phyloP scores from a whole-genome alignment of 2,329 filamentous ascomycete genomes.

The Ascomycota sp. region DNA sequence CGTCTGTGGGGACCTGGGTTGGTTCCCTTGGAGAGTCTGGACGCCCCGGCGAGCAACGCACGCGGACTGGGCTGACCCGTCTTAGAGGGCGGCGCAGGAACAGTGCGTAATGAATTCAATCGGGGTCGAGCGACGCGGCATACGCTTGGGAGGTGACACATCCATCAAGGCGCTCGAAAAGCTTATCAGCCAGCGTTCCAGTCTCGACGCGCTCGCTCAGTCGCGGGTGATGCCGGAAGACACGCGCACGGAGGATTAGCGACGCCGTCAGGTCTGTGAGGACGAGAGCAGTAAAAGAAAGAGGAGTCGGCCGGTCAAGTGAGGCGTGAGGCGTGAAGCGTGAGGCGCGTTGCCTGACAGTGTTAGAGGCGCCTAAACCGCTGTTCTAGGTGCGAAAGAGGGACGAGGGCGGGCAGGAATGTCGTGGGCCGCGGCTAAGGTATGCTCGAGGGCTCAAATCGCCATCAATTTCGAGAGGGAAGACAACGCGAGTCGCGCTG shows the following conservation, averaged over 20 bases:
- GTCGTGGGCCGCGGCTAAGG: slow-evolving; percentile 1
- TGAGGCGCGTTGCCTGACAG: too few species aligned
- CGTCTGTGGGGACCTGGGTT: slow-evolving; percentile 14
- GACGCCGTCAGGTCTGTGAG: background rate
- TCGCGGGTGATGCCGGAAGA: background rate
- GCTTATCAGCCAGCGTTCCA: background rate
- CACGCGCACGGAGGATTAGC: background rate
- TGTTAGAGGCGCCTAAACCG: too few species aligned
- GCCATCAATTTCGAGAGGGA: slow-evolving; percentile 1
- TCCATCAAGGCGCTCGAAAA: slow-evolving; percentile 2
- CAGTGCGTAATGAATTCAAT: background rate
- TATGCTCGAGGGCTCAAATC: background rate
- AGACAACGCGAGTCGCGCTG: slow-evolving; percentile 6
- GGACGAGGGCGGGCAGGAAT: background rate
- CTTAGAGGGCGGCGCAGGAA: background rate
- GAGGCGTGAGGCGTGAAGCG: too few species aligned
- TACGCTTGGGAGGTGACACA: background rate
- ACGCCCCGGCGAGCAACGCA: slow-evolving; percentile 9
- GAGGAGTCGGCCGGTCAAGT: background rate
- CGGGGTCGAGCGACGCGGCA: background rate
- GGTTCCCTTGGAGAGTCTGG: slow-evolving; percentile 13
- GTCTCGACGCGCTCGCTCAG: background rate
- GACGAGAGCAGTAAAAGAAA: background rate
- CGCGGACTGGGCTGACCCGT: slow-evolving; percentile 3
- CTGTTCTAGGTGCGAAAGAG: too few species aligned